Percentiles rank a stretch among this genome's conserved stretches.
Evolutionary conservation across 306 rosid genomes (phyloP).

Genomic region (Dalbergia cultrata): DNA sequence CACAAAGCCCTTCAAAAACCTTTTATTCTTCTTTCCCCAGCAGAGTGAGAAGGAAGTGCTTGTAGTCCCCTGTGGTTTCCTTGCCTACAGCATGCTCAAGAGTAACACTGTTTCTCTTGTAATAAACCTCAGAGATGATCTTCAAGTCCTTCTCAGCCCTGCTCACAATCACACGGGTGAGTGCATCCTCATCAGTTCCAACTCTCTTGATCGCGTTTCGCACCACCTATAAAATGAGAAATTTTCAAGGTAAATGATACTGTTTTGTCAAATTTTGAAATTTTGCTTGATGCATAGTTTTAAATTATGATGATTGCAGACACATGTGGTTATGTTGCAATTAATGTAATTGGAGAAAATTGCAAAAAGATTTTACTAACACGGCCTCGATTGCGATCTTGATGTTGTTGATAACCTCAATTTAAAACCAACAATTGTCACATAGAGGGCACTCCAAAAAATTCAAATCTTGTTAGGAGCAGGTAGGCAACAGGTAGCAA

Average conservation of each 20-base stretch:
- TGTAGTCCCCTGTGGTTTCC: constrained; percentile 60
- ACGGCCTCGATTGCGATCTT: too few species aligned
- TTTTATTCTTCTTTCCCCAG: constrained; percentile 43
- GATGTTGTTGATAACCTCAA: too few species aligned
- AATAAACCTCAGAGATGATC: constrained; percentile 68
- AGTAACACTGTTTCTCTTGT: constrained; percentile 55
- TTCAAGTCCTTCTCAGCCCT: constrained; percentile 67
- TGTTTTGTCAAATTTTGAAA: neutral
- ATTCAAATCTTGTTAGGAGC: neutral
- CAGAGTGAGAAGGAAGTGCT: constrained; percentile 53
- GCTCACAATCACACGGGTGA: constrained; percentile 81
- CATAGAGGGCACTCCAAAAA: neutral
- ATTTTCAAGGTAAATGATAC: neutral
- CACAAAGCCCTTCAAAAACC: constrained; percentile 7
- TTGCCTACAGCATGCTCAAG: constrained; percentile 77
- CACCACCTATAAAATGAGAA: constrained; percentile 50
- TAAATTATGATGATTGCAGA: too few species aligned
- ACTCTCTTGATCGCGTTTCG: constrained; percentile 64
- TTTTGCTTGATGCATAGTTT: neutral
- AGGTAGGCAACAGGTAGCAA: too few species aligned
- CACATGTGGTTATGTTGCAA: too few species aligned
- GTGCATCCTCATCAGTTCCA: constrained; percentile 79
- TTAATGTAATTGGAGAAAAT: too few species aligned
- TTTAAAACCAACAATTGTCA: too few species aligned
- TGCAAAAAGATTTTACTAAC: too few species aligned